These are phyloP conservation scores for Clitocybe nebularis DNA, from an alignment of 1,284 basidiomycete genomes.

Conservation along the genomic window DNA sequence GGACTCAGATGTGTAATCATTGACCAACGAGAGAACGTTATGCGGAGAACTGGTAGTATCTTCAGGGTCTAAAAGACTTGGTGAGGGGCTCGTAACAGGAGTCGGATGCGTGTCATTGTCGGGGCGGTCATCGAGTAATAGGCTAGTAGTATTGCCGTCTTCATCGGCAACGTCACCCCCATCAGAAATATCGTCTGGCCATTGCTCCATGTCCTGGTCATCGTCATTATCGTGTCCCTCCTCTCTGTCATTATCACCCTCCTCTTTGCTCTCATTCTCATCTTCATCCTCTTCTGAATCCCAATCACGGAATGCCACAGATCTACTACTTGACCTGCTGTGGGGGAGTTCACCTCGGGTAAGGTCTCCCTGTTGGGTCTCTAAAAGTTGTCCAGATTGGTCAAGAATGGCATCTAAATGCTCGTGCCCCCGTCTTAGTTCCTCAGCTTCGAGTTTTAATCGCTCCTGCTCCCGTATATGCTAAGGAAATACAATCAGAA, in stretches of 20 bases:
- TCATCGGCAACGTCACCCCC: constrained; percentile 14
- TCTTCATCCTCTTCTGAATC: constrained; percentile 29
- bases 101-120: not conserved
- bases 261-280: constrained; percentile 26
- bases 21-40: too few species aligned
- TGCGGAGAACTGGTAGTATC: not conserved
- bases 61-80: not conserved
- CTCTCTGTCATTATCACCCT: constrained; percentile 30
- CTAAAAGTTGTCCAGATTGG: constrained; percentile 84
- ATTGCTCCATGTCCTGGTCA: constrained; percentile 18
- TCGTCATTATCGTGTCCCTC: constrained; percentile 20
- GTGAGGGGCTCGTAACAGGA: constrained; percentile 1
- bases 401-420: constrained; percentile 90
- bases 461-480: constrained; percentile 72
- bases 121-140: constrained; percentile 13
- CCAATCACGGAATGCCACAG: constrained; percentile 26
- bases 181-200: constrained; percentile 22
- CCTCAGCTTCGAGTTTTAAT: constrained; percentile 43
- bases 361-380: constrained; percentile 77
- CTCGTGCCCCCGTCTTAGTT: constrained; percentile 52
- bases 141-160: constrained; percentile 21
- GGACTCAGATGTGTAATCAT: constrained; percentile 1
- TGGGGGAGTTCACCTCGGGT: constrained; percentile 40
- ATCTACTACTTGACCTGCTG: constrained; percentile 55
- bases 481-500: constrained; percentile 28